Conservation (phyloP, 495 filamentous ascomycete genomes). For the Penicillium lagena region DNA sequence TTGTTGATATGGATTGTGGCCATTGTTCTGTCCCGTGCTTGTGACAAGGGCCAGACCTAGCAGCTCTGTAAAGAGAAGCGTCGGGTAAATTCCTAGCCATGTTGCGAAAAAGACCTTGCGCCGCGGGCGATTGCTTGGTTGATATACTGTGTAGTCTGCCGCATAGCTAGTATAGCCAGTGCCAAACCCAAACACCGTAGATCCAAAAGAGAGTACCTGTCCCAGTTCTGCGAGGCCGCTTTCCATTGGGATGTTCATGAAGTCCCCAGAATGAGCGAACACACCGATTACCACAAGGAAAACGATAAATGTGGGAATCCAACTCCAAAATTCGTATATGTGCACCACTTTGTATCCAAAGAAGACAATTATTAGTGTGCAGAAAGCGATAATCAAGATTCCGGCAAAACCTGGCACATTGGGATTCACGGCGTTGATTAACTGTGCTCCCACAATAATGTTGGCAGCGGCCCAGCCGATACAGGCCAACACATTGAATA, state of each 20-base stretch:
- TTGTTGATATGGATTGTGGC: conserved; percentile 45
- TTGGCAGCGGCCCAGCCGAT: conserved; percentile 76
- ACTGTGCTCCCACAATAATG: conserved; percentile 73
- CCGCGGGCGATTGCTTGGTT: conserved; percentile 54
- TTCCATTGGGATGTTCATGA: conserved; percentile 59
- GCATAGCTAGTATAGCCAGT: conserved; percentile 78
- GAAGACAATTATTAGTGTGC: conserved; percentile 63
- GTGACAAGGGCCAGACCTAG: conserved; percentile 70
- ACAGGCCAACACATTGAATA: conserved; percentile 72
- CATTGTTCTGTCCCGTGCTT: conserved; percentile 47
- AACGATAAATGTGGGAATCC: conserved; percentile 71
- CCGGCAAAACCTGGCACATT: conserved; percentile 68
- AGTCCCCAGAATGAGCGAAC: conserved; percentile 69
- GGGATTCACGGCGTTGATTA: conserved; percentile 69
- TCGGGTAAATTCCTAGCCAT: conserved; percentile 62
- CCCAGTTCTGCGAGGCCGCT: conserved; percentile 58
- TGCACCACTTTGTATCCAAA: conserved; percentile 81
- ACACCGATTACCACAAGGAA: conserved; percentile 72
- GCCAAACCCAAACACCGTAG: conserved; percentile 69
- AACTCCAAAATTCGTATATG: conserved; percentile 70
- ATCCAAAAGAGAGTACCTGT: conserved; percentile 62
- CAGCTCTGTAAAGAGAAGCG: conserved; percentile 72
- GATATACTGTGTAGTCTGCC: conserved; percentile 81
- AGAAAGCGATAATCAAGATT: conserved; percentile 68
- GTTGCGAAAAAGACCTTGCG: conserved; percentile 62